Conservation (phyloP, 768 basidiomycete genomes). For the Termitomyces sp. region DNA sequence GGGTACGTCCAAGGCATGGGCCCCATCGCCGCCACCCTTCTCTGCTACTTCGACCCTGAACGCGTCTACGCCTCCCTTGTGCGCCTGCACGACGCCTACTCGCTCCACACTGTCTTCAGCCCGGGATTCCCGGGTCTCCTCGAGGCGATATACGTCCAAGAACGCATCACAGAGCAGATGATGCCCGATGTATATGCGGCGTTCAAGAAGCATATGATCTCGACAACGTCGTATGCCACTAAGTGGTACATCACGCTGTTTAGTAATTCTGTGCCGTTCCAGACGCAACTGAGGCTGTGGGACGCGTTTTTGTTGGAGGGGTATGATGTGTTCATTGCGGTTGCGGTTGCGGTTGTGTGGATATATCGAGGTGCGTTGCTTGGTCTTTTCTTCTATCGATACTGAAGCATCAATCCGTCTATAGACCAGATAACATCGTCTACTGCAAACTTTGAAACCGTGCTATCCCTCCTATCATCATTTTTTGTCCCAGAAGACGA, state of each 20-base stretch:
- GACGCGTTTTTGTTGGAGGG: slow-evolving; percentile 92
- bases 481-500: slow-evolving; percentile 95
- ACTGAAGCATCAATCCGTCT: not conserved
- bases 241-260: slow-evolving; percentile 99
- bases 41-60: slow-evolving; percentile 92
- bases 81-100: slow-evolving; percentile 85
- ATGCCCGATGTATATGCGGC: slow-evolving; percentile 88
- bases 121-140: slow-evolving; percentile 96
- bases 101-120: slow-evolving; percentile 83
- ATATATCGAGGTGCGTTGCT: slow-evolving; percentile 69
- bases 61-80: slow-evolving; percentile 82
- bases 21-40: slow-evolving; percentile 89
- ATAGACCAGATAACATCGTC: slow-evolving; percentile 80
- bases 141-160: slow-evolving; percentile 95
- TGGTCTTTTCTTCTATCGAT: not conserved
- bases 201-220: slow-evolving; percentile 86
- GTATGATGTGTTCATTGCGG: slow-evolving; percentile 80
- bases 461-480: slow-evolving; percentile 86
- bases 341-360: slow-evolving; percentile 89
- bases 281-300: slow-evolving; percentile 92
- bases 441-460: slow-evolving; percentile 85
- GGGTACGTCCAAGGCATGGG: slow-evolving; percentile 99
- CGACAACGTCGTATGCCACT: slow-evolving; percentile 92
- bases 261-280: slow-evolving; percentile 92
- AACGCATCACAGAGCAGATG: slow-evolving; percentile 79